Conservation (phyloP, 2,329 filamentous ascomycete species). For the Chalaropsis thielavioides region DNA sequence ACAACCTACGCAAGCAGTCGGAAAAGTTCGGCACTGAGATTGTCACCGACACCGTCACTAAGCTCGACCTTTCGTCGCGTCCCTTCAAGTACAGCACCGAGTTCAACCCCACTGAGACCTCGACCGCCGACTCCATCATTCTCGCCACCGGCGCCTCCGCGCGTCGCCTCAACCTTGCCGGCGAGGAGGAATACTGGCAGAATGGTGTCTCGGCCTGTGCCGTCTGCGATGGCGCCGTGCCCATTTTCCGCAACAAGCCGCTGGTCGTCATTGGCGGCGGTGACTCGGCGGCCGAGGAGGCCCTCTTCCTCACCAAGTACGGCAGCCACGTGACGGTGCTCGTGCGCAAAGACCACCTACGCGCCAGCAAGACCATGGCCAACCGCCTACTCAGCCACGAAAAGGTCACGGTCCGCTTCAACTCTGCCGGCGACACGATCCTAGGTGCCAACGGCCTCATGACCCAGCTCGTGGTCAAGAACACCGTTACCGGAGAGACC, state of each 20-base stretch:
- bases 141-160: conserved; percentile 93
- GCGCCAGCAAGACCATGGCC: conserved; percentile 86
- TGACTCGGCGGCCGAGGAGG: conserved; percentile 94
- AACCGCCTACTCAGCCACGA: conserved; percentile 65
- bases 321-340: conserved; percentile 88
- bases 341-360: conserved; percentile 71
- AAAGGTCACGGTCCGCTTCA: conserved; percentile 83
- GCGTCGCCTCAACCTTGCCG: conserved; percentile 62
- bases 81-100: conserved; percentile 94
- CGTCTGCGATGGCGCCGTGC: conserved; percentile 91
- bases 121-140: conserved; percentile 86
- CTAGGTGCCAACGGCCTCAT: conserved; percentile 74
- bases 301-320: conserved; percentile 95
- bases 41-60: conserved; percentile 80
- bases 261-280: conserved; percentile 92
- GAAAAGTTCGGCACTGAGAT: conserved; percentile 85
- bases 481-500: conserved; percentile 58
- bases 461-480: conserved; percentile 72
- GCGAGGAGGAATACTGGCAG: conserved; percentile 95
- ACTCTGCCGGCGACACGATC: conserved; percentile 68
- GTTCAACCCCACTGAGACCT: conserved; percentile 64
- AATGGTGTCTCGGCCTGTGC: conserved; percentile 92
- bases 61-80: conserved; percentile 66
- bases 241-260: conserved; percentile 94
- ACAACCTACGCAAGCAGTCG: conserved; percentile 85